These are phyloP conservation scores for Kwoniella pini DNA, from an alignment of 768 basidiomycete species.

Conservation along the genomic window DNA sequence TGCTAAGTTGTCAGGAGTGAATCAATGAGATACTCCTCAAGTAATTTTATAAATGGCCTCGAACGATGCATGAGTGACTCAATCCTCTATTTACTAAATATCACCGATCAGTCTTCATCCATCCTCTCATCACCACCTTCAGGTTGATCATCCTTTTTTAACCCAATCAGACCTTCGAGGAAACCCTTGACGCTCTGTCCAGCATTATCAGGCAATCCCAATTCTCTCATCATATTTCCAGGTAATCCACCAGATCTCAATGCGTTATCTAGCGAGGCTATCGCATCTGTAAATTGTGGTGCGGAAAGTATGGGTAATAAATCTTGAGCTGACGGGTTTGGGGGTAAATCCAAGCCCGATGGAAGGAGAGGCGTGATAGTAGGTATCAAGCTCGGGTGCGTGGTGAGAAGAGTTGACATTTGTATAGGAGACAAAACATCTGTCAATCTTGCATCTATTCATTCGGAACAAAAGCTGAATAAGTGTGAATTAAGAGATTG, in stretches of 20 bases:
- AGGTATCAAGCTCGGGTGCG: slow-evolving; percentile 64
- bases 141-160: slow-evolving; percentile 59
- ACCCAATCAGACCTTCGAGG: slow-evolving; percentile 74
- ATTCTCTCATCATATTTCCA: slow-evolving; percentile 69
- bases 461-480: no score
- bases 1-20: no score
- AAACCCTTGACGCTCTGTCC: slow-evolving; percentile 76
- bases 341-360: slow-evolving; percentile 67
- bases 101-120: slow-evolving; percentile 85
- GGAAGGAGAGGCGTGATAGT: slow-evolving; percentile 80
- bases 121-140: slow-evolving; percentile 61
- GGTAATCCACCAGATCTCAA: slow-evolving; percentile 73
- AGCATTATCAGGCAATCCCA: slow-evolving; percentile 83
- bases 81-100: neutral
- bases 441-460: slow-evolving; percentile 41
- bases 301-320: slow-evolving; percentile 76
- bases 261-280: slow-evolving; percentile 79
- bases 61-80: neutral
- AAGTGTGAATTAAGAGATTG: no score
- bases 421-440: slow-evolving; percentile 46
- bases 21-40: no score
- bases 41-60: no score
- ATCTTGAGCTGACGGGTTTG: slow-evolving; percentile 64
- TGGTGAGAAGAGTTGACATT: slow-evolving; percentile 62
- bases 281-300: slow-evolving; percentile 78